These are phyloP conservation scores for Corchorus olitorius DNA, from an alignment of 345 rosid genomes.

Conservation along the genomic window DNA sequence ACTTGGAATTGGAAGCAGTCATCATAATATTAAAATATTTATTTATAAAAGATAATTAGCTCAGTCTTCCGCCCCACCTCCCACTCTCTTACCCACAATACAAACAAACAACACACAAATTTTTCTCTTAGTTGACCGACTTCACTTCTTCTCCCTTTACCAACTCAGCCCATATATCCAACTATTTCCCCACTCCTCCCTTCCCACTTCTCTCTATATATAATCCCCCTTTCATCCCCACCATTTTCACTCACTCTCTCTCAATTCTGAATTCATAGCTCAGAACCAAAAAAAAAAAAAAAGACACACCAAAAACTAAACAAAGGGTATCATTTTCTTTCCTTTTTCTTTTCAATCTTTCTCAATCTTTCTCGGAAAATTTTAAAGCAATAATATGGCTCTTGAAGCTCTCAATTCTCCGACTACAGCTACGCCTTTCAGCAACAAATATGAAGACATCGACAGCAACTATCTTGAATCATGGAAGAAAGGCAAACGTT, in stretches of 20 bases:
- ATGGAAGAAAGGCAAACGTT: conserved; percentile 28
- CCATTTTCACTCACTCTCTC: conserved; percentile 21
- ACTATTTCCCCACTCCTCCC: conserved; percentile 18
- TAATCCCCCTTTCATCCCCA: conserved; percentile 23
- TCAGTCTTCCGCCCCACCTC: conserved; percentile 25
- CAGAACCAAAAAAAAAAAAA: background rate
- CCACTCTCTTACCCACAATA: conserved; percentile 2
- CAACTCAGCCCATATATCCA: background rate
- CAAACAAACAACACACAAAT: no score
- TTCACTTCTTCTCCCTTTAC: conserved; percentile 32
- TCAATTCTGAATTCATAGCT: background rate
- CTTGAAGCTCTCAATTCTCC: conserved; percentile 71
- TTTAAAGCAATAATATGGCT: conserved; percentile 46
- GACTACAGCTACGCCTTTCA: conserved; percentile 17
- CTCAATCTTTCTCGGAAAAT: conserved; percentile 15
- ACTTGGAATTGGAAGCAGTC: conserved; percentile 46
- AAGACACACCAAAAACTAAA: background rate
- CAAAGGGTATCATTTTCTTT: background rate
- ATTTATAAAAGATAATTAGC: no score
- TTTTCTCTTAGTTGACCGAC: conserved; percentile 61
- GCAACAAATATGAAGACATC: conserved; percentile 17
- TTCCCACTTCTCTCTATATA: conserved; percentile 30
- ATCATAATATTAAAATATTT: background rate
- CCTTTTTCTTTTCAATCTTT: background rate
- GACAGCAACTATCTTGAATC: conserved; percentile 7